Percentiles rank a stretch among this genome's conserved stretches.
Evolutionary conservation across 352 stramenopile species (phyloP).

Genomic region (Globisporangium abappressorium): DNA sequence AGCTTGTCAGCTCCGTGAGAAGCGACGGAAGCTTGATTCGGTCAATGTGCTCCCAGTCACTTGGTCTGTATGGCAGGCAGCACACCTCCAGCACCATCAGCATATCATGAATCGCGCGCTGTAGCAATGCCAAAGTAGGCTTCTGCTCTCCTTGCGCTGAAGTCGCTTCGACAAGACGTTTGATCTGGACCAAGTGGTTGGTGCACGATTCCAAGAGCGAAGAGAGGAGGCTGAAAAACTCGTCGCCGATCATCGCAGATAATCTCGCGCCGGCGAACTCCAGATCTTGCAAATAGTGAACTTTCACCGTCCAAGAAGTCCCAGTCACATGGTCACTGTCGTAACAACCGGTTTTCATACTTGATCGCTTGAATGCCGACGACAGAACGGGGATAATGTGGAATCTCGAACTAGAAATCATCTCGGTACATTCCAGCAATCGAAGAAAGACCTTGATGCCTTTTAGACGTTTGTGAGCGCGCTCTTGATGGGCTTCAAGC

Average conservation of each 20-base stretch:
- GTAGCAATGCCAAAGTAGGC: conserved; percentile 25
- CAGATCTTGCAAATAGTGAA: conserved; percentile 72
- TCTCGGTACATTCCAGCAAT: conserved; percentile 47
- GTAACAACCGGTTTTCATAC: background rate
- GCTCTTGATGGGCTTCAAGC: conserved; percentile 48
- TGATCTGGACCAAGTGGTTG: conserved; percentile 35
- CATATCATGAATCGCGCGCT: conserved; percentile 63
- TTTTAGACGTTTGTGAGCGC: conserved; percentile 44
- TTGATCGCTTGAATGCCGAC: conserved; percentile 63
- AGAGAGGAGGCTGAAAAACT: conserved; percentile 69
- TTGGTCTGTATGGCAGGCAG: conserved; percentile 63
- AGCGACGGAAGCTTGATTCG: conserved; percentile 58
- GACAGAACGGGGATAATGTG: conserved; percentile 77
- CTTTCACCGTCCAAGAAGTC: conserved; percentile 43
- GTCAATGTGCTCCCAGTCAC: conserved; percentile 63
- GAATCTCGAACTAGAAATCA: conserved; percentile 56
- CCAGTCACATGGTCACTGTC: background rate
- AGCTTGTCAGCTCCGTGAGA: conserved; percentile 71
- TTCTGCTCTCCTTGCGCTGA: conserved; percentile 18
- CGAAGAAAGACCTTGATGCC: conserved; percentile 67
- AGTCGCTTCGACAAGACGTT: conserved; percentile 28
- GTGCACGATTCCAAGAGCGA: conserved; percentile 49
- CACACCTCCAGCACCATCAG: conserved; percentile 74
- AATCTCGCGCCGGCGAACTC: conserved; percentile 60
- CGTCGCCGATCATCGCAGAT: conserved; percentile 37